Base-by-base conservation (phyloP, 139 green algal species). In the Micractinium conductrix region DNA sequence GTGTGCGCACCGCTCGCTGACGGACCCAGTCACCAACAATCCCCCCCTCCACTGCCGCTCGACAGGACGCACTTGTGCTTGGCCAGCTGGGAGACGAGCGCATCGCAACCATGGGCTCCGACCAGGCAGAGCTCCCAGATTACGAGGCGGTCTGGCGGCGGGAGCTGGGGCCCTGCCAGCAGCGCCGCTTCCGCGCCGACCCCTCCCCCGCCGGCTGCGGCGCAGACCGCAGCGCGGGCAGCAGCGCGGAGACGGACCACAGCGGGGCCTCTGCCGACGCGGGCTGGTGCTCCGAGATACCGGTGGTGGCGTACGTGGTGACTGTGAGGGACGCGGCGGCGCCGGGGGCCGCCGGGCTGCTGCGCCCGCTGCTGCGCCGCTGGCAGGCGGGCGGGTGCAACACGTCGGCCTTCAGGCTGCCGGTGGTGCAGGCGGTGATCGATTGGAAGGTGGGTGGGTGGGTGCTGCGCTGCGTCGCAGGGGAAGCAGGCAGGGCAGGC, bases 291-390 rank as follows among this genome's bases (percentile, higher is more conserved):
- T 44, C 48, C 7, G 48, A 80, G n/a, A 80, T 80, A 5, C 74
- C 74, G 3, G 48, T 80, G 19, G 9, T 33, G 78, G 91, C 92
- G 1, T 91, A 90, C 83, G 91, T 91, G 19, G 90, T 95, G 33
- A 87, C 85, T 50, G 86, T 95, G 69, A 45, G 84, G 26, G 67
- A 91, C 28, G 90, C 91, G 6, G 86, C 90, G 9, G 40, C 68
- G 21, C 80, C 87, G 24, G 91, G 91, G 35, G 73, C 83, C 21
- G 86, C 68, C 17, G 91, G 91, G 38, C 76, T 94, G 4, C 67
- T 94, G 62, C 90, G 91, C 60, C 88, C 87, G 21, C 63, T 94
- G 73, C 58, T 94, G 30, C 78, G 73, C 70, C 74, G 87, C 28
- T 94, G 75, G 74, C 84, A 91, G 38, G 81, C 84, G n/a, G 84